A percentile compares a stretch with the other conserved stretches of the same genome.
These are phyloP conservation scores for Apiospora malaysiana DNA, from an alignment of 2,329 filamentous ascomycete species.

Conservation along the genomic window DNA sequence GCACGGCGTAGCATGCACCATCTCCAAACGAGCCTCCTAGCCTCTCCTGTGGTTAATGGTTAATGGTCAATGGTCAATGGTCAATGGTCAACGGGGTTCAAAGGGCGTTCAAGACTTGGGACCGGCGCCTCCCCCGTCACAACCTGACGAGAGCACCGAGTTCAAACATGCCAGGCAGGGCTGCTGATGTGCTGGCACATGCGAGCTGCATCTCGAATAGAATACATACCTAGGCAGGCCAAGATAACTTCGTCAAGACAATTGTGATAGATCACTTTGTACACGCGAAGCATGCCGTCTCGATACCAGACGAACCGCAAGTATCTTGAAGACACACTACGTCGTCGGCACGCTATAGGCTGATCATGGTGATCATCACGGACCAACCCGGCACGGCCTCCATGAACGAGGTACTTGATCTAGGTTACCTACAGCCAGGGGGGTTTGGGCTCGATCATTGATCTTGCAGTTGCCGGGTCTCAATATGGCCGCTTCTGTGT, in stretches of 20 bases:
- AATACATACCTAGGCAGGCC: neutral
- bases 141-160: neutral
- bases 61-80: neutral
- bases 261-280: conserved; percentile 6
- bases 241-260: neutral
- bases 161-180: neutral
- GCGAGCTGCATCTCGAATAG: conserved; percentile 10
- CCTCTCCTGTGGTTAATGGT: too few relatives aligned
- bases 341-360: neutral
- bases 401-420: conserved; percentile 8
- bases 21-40: neutral
- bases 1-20: neutral
- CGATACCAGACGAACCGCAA: neutral
- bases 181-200: conserved; percentile 14
- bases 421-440: conserved; percentile 5
- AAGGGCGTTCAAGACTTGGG: neutral
- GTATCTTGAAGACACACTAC: neutral
- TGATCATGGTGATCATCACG: neutral
- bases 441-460: conserved; percentile 17
- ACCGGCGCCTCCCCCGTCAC: neutral
- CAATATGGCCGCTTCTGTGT: neutral
- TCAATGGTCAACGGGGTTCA: neutral
- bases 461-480: conserved; percentile 16
- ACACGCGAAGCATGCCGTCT: neutral
- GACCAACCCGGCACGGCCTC: conserved; percentile 2